Base-by-base conservation (phyloP, 495 filamentous ascomycete species). In the Alectoria sarmentosa region DNA sequence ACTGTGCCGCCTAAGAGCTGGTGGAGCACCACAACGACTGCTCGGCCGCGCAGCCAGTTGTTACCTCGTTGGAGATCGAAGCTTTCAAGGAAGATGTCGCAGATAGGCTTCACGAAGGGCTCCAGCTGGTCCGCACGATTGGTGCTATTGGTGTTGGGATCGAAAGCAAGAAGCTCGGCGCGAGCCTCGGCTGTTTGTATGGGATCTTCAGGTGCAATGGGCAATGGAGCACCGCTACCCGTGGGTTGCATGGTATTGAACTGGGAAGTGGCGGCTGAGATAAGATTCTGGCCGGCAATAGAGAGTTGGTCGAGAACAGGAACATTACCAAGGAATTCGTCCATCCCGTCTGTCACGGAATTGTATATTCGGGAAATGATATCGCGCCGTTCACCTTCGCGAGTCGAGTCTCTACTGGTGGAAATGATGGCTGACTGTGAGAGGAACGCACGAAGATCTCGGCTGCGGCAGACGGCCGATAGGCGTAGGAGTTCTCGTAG, bases 61-160 rank as follows among this genome's bases (percentile, higher is more conserved):
- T 92, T 96, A 23, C 91, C 92, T 37, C 87, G 85, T 71, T 96
- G 96, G 34, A 98, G 83, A 72, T 96, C 92, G 73, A 99, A 99
- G 15, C 90, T 82, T 77, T 98, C 95, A 46, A 98, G 85, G 74
- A 99, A 99, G 61, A 98, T 84, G 74, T 99, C 94, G 74, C 92
- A 97, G 67, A 99, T 96, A 11, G 95, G 95, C 71, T 96, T 98
- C 67, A 99, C 92, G 74, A 99, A 97, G 10, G 95, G 95, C 71
- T 96, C 90, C 0, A 91, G 79, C 69, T 96, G 90, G 23, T 67
- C 65, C 0, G 65, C 65, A 26, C 65, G 61, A 42, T 23, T 56
- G 32, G 62, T 61, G 5, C 65, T 63, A 26, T 41, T 32, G 32
- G 49, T 36, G 64, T 87, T 86, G 66, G 91, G 85, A 70, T 97